These are phyloP conservation scores for Tylopilus cervinicoccineus DNA, from an alignment of 768 basidiomycete species.

Conservation along the genomic window DNA sequence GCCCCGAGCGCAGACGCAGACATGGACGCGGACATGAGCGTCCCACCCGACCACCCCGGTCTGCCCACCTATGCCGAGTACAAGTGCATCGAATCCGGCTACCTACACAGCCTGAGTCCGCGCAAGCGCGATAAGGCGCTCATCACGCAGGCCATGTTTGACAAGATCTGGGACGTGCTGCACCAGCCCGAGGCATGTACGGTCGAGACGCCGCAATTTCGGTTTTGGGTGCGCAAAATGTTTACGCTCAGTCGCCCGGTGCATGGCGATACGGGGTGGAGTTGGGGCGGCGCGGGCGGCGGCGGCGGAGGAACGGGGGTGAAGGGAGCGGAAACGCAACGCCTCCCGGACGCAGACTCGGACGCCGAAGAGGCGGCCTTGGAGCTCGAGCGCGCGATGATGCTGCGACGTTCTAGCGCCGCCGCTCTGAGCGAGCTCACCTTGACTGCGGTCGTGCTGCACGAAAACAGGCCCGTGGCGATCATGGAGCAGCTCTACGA, in stretches of 20 bases:
- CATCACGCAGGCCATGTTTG: constrained; percentile 66
- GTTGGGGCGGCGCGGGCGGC: constrained; percentile 10
- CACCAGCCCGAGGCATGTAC: constrained; percentile 45
- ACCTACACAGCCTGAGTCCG: constrained; percentile 54
- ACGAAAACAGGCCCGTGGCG: constrained; percentile 71
- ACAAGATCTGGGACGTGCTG: constrained; percentile 68
- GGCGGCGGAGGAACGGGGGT: too few relatives aligned
- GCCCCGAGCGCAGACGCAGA: background rate
- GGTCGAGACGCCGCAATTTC: constrained; percentile 60
- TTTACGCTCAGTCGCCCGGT: constrained; percentile 47
- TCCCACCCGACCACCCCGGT: constrained; percentile 34
- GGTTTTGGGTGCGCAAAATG: constrained; percentile 84
- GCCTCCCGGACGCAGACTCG: background rate
- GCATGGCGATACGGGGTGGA: background rate
- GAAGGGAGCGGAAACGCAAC: background rate
- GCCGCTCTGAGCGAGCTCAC: background rate
- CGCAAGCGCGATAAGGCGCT: constrained; percentile 66
- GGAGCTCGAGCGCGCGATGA: constrained; percentile 17
- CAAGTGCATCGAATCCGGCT: constrained; percentile 52
- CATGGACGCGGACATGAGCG: background rate
- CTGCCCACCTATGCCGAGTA: constrained; percentile 64
- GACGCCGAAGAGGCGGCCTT: constrained; percentile 6
- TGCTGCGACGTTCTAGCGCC: background rate
- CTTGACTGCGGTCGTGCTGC: constrained; percentile 49
- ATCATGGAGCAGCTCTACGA: constrained; percentile 77